Evolutionary conservation across 1,139 yeast species (phyloP).

Genomic region (Geotrichum aggregatum): DNA sequence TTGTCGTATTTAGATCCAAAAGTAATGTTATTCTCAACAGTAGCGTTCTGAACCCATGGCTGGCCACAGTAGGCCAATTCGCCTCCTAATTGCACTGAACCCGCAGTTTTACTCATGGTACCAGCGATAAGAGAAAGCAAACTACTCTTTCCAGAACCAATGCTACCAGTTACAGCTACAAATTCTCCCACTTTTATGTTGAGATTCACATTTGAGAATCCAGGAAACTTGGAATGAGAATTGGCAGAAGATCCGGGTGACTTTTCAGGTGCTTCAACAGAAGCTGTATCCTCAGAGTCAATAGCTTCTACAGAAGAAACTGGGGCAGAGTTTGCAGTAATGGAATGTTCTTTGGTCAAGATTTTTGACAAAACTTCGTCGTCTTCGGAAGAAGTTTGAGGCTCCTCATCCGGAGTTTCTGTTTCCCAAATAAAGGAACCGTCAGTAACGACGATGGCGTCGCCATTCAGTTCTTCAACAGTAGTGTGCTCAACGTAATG

Average conservation of each 20-base stretch:
- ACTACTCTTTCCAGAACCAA: slow-evolving; percentile 71
- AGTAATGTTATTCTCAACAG: slow-evolving; percentile 67
- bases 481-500: slow-evolving; percentile 35
- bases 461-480: slow-evolving; percentile 31
- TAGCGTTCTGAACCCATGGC: slow-evolving; percentile 86
- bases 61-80: slow-evolving; percentile 44
- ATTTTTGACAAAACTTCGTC: slow-evolving; percentile 12
- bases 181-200: slow-evolving; percentile 54
- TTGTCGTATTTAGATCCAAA: slow-evolving; percentile 63
- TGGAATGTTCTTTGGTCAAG: slow-evolving; percentile 31
- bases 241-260: slow-evolving; percentile 28
- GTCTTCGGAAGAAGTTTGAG: slow-evolving; percentile 24
- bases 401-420: slow-evolving; percentile 33
- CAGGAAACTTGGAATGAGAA: slow-evolving; percentile 36
- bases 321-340: slow-evolving; percentile 28
- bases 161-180: slow-evolving; percentile 62
- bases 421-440: slow-evolving; percentile 71
- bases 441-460: slow-evolving; percentile 46
- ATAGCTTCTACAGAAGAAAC: slow-evolving; percentile 37
- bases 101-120: slow-evolving; percentile 50
- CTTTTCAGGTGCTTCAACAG: slow-evolving; percentile 21
- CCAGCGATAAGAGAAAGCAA: slow-evolving; percentile 60
- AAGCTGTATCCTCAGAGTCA: slow-evolving; percentile 37
- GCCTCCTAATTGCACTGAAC: slow-evolving; percentile 45
- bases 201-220: slow-evolving; percentile 47